Percentiles rank a stretch among this genome's conserved stretches.
Evolutionary conservation across 306 rosid species (phyloP).

Genomic region (Comarum palustre): DNA sequence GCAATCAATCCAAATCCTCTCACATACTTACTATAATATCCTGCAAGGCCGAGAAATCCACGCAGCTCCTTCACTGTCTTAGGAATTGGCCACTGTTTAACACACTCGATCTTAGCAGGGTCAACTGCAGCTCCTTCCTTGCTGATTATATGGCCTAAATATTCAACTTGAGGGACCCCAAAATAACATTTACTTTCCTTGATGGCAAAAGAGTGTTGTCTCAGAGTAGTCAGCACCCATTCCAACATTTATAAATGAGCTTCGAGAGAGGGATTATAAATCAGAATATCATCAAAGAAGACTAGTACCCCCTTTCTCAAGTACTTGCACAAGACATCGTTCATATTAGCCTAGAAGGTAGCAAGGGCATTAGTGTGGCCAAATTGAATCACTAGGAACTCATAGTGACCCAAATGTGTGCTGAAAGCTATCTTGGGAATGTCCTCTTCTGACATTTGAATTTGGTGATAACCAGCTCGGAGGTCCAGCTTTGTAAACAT

Average conservation of each 20-base stretch:
- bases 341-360: background rate
- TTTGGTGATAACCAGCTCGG: background rate
- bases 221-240: fast-evolving
- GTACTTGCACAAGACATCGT: fast-evolving
- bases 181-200: background rate
- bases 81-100: too few species aligned
- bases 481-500: background rate
- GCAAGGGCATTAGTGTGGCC: background rate
- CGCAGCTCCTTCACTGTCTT: too few species aligned
- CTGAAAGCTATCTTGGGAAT: background rate
- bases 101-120: background rate
- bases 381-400: conserved; percentile 3
- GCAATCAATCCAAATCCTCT: too few species aligned
- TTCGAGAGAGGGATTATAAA: background rate
- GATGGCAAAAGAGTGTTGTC: fast-evolving
- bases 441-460: background rate
- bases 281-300: background rate
- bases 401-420: background rate
- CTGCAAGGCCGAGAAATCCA: too few species aligned
- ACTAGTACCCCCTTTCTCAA: too few species aligned
- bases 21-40: too few species aligned
- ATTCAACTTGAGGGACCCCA: background rate
- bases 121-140: background rate
- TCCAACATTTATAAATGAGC: background rate
- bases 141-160: background rate